phyloP scores from a whole-genome alignment of 176 grass and related monocot genomes.

The Phyllostachys edulis region DNA sequence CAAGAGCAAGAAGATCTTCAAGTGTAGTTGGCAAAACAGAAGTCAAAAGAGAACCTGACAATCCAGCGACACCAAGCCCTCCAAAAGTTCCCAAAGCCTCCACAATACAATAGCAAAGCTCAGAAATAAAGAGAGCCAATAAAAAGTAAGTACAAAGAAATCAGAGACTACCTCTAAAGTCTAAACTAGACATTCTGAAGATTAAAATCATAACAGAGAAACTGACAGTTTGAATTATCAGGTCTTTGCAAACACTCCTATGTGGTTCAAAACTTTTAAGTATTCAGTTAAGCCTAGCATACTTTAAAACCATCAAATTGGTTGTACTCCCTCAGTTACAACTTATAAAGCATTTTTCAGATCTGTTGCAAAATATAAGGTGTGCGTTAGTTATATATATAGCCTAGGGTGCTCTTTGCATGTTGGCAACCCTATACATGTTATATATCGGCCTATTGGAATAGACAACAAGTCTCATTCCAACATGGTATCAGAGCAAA shows the following conservation, averaged over 20 bases:
- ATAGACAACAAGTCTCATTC: no score
- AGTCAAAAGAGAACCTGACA: slow-evolving; percentile 90
- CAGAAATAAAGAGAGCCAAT: neutral
- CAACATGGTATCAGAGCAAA: no score
- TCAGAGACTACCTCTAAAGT: neutral
- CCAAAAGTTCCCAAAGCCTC: slow-evolving; percentile 93
- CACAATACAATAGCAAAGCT: slow-evolving; percentile 23
- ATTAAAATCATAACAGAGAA: neutral
- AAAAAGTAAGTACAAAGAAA: neutral
- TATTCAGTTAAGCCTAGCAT: slow-evolving; percentile 21
- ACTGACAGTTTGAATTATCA: neutral
- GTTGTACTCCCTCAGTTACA: neutral
- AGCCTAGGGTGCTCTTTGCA: no score
- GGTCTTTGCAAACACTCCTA: neutral
- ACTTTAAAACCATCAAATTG: neutral
- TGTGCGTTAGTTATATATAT: no score
- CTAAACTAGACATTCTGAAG: neutral
- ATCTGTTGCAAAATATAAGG: neutral
- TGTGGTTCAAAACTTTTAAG: neutral
- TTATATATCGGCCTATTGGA: no score
- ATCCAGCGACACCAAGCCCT: slow-evolving; percentile 81
- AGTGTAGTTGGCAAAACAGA: slow-evolving; percentile 82
- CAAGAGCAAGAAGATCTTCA: slow-evolving; percentile 98
- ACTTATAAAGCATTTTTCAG: neutral
- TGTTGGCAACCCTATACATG: no score